Percentiles rank a stretch among this genome's conserved stretches.
These are phyloP conservation scores for Penicillium frequentans DNA, from an alignment of 2,329 filamentous ascomycete species.

Conservation along the genomic window DNA sequence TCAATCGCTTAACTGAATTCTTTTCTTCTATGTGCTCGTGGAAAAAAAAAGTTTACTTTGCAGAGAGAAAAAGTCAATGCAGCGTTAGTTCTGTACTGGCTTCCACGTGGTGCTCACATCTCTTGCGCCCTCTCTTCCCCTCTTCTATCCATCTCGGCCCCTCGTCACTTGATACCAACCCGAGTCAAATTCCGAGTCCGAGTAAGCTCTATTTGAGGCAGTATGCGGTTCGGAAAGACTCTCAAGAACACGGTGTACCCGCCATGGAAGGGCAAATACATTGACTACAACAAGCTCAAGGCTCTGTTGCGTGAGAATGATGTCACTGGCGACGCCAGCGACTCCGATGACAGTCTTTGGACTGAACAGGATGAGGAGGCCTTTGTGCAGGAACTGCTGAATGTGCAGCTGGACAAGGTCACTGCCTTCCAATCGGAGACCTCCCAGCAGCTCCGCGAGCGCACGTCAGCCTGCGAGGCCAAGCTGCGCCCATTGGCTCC, in stretches of 20 bases:
- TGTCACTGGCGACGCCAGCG: conserved; percentile 44
- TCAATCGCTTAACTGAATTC: neutral
- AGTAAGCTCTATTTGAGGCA: conserved; percentile 20
- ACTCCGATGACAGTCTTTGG: conserved; percentile 67
- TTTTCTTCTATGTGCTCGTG: neutral
- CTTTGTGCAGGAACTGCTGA: conserved; percentile 94
- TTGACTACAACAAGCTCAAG: conserved; percentile 95
- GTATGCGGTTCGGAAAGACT: conserved; percentile 92
- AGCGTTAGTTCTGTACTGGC: neutral
- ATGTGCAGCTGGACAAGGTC: conserved; percentile 92
- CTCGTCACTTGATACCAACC: neutral
- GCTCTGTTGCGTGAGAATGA: conserved; percentile 77
- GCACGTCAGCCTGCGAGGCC: conserved; percentile 69
- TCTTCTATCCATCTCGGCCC: neutral
- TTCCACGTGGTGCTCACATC: neutral
- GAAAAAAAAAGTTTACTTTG: neutral
- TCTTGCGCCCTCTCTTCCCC: neutral
- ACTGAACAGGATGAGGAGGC: conserved; percentile 90
- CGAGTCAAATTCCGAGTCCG: neutral
- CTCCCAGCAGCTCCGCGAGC: conserved; percentile 77
- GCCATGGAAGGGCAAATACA: conserved; percentile 91
- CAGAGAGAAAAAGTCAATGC: neutral
- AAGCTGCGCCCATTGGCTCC: conserved; percentile 61
- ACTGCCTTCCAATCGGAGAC: conserved; percentile 82
- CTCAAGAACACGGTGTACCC: conserved; percentile 75